These are phyloP conservation scores for Penicillium longicatenatum DNA, from an alignment of 495 filamentous ascomycete species.

Conservation along the genomic window DNA sequence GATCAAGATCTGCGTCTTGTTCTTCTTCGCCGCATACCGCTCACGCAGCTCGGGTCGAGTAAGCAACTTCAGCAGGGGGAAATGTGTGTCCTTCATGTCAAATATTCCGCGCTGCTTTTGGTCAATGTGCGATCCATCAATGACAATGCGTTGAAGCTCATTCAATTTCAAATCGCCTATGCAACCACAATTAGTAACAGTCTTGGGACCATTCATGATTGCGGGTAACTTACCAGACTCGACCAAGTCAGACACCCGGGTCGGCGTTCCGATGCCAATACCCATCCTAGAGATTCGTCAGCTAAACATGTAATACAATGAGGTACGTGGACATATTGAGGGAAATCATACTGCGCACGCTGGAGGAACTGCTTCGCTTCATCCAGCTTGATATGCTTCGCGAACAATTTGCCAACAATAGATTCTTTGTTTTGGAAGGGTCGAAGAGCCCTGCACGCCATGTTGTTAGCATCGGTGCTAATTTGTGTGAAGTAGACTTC, in stretches of 20 bases:
- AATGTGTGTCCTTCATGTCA: conserved; percentile 88
- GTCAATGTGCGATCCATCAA: conserved; percentile 89
- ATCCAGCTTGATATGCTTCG: conserved; percentile 94
- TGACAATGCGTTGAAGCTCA: conserved; percentile 73
- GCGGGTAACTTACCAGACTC: conserved; percentile 61
- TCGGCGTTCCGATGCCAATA: conserved; percentile 87
- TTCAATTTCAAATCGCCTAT: conserved; percentile 69
- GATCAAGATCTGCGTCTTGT: conserved; percentile 41
- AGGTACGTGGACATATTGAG: background rate
- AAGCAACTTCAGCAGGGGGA: conserved; percentile 71
- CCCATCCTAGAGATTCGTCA: conserved; percentile 57
- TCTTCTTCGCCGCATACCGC: conserved; percentile 55
- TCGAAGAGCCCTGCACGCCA: conserved; percentile 60
- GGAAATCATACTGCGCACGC: conserved; percentile 52
- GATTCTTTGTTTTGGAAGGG: conserved; percentile 76
- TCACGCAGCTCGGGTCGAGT: conserved; percentile 66
- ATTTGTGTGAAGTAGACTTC: background rate
- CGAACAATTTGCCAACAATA: conserved; percentile 87
- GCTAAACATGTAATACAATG: conserved; percentile 1
- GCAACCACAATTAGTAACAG: background rate
- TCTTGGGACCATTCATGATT: background rate
- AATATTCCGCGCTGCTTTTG: conserved; percentile 88
- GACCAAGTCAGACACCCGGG: conserved; percentile 76
- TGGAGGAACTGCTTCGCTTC: conserved; percentile 78
- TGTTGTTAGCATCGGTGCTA: conserved; percentile 10